Percentiles rank a stretch among this genome's conserved stretches.
Evolutionary conservation across 371 early-diverging fungal species (phyloP).

Genomic region (Phascolomyces articulosus): DNA sequence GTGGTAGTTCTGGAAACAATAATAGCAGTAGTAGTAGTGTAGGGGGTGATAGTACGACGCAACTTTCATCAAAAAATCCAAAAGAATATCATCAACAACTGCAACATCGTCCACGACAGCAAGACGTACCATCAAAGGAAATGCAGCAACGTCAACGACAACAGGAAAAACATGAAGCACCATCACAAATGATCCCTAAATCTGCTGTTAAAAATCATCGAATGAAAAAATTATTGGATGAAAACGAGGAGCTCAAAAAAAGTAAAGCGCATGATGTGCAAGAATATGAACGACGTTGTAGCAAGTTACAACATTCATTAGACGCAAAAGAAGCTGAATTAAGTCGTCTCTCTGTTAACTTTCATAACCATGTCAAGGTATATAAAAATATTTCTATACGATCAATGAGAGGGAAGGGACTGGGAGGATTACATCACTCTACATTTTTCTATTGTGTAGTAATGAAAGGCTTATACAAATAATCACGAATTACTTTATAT

Average conservation of each 20-base stretch:
- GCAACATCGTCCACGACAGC: no score
- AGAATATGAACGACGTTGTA: conserved; percentile 22
- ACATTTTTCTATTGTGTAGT: no score
- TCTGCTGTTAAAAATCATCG: background rate
- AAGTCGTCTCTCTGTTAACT: conserved; percentile 40
- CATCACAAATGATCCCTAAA: background rate
- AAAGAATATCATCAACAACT: no score
- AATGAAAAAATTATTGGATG: background rate
- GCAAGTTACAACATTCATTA: conserved; percentile 31
- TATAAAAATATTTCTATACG: no score
- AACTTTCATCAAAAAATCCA: no score
- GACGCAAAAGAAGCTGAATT: conserved; percentile 37
- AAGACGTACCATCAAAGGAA: no score
- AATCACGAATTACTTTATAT: no score
- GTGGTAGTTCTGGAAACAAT: background rate
- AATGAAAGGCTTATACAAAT: no score
- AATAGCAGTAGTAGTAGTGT: no score
- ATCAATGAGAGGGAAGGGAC: no score
- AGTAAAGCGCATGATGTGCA: background rate
- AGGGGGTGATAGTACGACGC: no score
- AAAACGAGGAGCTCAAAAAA: background rate
- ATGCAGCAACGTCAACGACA: background rate
- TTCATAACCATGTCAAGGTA: conserved; percentile 36
- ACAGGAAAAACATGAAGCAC: background rate
- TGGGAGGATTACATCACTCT: no score